Base-by-base conservation (phyloP, 2,329 filamentous ascomycete species). In the Stagonosporopsis rhizophila region DNA sequence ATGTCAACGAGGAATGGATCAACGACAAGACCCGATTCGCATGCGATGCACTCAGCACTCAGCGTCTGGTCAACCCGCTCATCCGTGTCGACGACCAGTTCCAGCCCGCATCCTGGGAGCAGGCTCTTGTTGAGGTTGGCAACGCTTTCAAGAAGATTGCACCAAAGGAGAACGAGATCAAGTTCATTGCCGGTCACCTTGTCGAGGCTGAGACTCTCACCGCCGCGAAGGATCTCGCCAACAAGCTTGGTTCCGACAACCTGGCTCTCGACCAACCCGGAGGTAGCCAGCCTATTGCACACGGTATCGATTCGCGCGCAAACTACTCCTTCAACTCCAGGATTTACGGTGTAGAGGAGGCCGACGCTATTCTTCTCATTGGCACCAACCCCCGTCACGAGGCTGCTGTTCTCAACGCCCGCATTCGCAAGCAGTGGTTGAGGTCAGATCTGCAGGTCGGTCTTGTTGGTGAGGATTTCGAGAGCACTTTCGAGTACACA, bases 1-100 rank as follows among this genome's bases (percentile, higher is more conserved):
- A 98, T 70, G 87, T 99, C 70, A 99, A 99, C 78, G 95, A 99
- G 81, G 95, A 99, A 79, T 99, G 95, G 95, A 98, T 99, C 77
- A 95, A 98, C 79, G 95, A 99, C 82, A 99, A 98, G 85, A 89
- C 92, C 37, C 88, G 95, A 64, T 99, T 98, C 76, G 94, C 95
- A 38, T 96, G 93, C 76, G 95, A 99, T 76, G 95, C 95, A 45
- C 84, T 99, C 65, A 96, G 93, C 85, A 98, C 94, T 42, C 95
- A 99, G 80, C 87, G 95, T 73, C 83, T 99, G 53, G 98, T 95
- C 32, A 95, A 94, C 65, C 95, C 95, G 38, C 81, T 99, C 61
- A 88, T 97, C 70, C 90, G 93, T 67, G 88, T 89, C 55, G 90
- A 96, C 57, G 90, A 93, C 72, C 92, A 94, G 76, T 98, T 99